Evolutionary conservation across 176 grass and related monocot genomes (phyloP).

Genomic region (Aechmea fasciata): DNA sequence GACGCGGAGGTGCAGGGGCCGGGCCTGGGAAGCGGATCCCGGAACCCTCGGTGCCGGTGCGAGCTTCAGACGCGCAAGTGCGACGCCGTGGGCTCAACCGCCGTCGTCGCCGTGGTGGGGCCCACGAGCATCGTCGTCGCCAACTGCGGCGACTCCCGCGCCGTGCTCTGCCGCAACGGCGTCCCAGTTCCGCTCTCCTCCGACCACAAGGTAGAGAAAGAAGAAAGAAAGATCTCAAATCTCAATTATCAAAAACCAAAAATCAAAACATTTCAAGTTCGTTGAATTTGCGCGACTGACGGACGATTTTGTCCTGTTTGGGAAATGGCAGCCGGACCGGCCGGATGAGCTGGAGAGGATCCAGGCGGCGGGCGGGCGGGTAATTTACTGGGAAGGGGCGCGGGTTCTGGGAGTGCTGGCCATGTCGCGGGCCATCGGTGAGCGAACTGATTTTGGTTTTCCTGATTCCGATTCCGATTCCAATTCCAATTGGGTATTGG

Average conservation of each 20-base stretch:
- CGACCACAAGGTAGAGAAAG: slow-evolving; percentile 64
- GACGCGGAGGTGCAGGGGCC: slow-evolving; percentile 49
- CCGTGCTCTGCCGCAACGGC: slow-evolving; percentile 62
- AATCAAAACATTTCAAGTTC: too few species aligned
- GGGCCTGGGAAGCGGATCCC: background rate
- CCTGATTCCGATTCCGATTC: background rate
- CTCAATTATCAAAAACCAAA: too few species aligned
- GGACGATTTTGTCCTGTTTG: slow-evolving; percentile 2
- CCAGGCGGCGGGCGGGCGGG: slow-evolving; percentile 58
- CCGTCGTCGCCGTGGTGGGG: slow-evolving; percentile 63
- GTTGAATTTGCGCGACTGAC: too few species aligned
- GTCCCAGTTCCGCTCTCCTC: slow-evolving; percentile 51
- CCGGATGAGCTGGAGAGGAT: slow-evolving; percentile 74
- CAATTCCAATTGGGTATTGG: background rate
- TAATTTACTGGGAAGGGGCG: slow-evolving; percentile 88
- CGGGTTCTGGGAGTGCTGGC: slow-evolving; percentile 83
- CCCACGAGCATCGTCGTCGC: slow-evolving; percentile 50
- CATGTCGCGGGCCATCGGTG: slow-evolving; percentile 81
- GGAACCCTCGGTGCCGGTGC: slow-evolving; percentile 48
- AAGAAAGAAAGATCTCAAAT: too few species aligned
- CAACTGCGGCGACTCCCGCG: slow-evolving; percentile 84
- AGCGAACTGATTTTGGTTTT: background rate
- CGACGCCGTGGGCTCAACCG: slow-evolving; percentile 83
- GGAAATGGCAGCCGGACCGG: slow-evolving; percentile 49
- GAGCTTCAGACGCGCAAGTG: slow-evolving; percentile 62